phyloP scores from a whole-genome alignment of 345 rosid genomes.

The Physaria fendleri region DNA sequence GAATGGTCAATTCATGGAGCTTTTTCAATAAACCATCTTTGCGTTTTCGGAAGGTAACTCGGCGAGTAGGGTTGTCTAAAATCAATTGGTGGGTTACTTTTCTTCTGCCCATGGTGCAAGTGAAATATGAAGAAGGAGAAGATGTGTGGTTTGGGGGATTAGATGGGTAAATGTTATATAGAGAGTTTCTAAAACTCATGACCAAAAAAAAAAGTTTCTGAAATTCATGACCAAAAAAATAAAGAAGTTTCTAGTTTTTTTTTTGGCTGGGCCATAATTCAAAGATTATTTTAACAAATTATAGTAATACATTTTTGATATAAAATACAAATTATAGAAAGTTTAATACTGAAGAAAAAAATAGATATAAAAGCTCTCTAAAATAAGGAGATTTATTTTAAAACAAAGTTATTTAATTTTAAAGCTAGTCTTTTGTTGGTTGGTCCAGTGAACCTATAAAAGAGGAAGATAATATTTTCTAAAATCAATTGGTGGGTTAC shows the following conservation, averaged over 20 bases:
- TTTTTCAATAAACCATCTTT: constrained; percentile 29
- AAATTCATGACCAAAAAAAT: too few relatives aligned
- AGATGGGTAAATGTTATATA: constrained; percentile 17
- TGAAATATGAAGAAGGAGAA: background rate
- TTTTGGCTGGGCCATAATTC: constrained; percentile 11
- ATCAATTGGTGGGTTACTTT: constrained; percentile 28
- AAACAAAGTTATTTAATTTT: background rate
- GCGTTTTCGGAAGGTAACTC: constrained; percentile 28
- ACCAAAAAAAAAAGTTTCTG: too few relatives aligned
- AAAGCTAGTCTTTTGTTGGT: background rate
- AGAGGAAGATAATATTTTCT: background rate
- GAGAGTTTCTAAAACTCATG: constrained; percentile 22
- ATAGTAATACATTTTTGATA: background rate
- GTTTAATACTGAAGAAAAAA: background rate
- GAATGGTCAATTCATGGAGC: constrained; percentile 24
- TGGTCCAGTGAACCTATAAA: background rate
- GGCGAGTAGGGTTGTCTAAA: constrained; percentile 17
- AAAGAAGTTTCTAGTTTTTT: too few relatives aligned
- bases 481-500: constrained; percentile 24
- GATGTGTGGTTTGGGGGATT: background rate
- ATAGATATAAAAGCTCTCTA: constrained; percentile 6
- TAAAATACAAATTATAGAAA: background rate
- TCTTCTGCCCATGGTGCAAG: constrained; percentile 26
- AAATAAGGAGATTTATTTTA: constrained; percentile 11
- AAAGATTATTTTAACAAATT: background rate